Percentiles rank a stretch among this genome's conserved stretches.
phyloP scores from a whole-genome alignment of 495 filamentous ascomycete genomes.

The Trypethelium eluteriae region DNA sequence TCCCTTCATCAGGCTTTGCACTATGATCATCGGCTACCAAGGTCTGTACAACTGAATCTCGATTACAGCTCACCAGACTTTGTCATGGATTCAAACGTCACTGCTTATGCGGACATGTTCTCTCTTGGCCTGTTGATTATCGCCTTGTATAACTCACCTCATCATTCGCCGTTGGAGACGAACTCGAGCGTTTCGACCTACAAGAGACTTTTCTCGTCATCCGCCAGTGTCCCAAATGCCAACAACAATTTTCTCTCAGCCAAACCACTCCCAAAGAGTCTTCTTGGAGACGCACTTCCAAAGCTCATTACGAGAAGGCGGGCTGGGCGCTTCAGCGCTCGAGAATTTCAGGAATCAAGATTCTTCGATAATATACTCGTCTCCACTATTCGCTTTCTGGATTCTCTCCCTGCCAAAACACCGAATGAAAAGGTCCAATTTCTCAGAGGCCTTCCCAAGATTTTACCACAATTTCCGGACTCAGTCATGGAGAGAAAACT shows the following conservation, averaged over 20 bases:
- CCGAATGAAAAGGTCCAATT: slow-evolving; percentile 85
- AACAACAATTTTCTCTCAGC: slow-evolving; percentile 79
- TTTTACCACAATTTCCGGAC: slow-evolving; percentile 82
- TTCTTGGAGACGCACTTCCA: slow-evolving; percentile 66
- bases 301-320: slow-evolving; percentile 77
- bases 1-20: slow-evolving; percentile 77
- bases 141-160: slow-evolving; percentile 87
- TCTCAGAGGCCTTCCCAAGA: slow-evolving; percentile 76
- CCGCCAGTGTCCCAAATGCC: slow-evolving; percentile 65
- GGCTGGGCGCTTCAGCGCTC: slow-evolving; percentile 76
- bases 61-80: slow-evolving; percentile 95
- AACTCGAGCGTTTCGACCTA: slow-evolving; percentile 71
- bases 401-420: slow-evolving; percentile 83
- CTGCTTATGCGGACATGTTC: slow-evolving; percentile 77
- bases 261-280: slow-evolving; percentile 67
- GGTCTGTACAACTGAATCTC: slow-evolving; percentile 76
- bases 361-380: slow-evolving; percentile 97
- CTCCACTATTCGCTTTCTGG: slow-evolving; percentile 89
- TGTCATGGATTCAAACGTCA: slow-evolving; percentile 75
- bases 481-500: slow-evolving; percentile 93
- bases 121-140: slow-evolving; percentile 83
- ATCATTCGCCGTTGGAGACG: slow-evolving; percentile 74
- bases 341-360: slow-evolving; percentile 84
- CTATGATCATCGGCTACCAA: slow-evolving; percentile 73
- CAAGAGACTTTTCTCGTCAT: slow-evolving; percentile 68